Conservation (phyloP, 768 basidiomycete species). For the Termitomyces sp. region DNA sequence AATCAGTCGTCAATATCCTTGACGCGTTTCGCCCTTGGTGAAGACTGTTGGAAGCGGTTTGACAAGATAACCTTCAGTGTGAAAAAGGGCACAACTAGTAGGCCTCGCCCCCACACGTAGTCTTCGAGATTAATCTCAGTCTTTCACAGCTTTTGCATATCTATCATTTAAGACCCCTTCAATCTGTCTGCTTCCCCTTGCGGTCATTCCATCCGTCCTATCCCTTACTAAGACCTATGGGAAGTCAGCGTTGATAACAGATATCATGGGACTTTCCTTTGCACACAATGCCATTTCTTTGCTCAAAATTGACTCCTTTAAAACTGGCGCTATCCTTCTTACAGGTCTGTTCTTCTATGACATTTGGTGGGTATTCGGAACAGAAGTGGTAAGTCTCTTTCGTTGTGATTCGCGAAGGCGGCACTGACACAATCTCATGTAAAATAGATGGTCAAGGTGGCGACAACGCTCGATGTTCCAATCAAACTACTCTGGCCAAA, state of each 20-base stretch:
- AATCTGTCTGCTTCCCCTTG: conserved; percentile 49
- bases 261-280: conserved; percentile 74
- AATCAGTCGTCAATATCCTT: conserved; percentile 48
- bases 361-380: conserved; percentile 93
- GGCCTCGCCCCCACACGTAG: background rate
- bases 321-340: conserved; percentile 79
- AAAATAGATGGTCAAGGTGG: conserved; percentile 86
- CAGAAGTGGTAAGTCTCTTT: conserved; percentile 61
- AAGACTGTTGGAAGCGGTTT: conserved; percentile 52
- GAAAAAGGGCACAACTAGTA: conserved; percentile 44
- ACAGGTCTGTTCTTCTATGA: conserved; percentile 89
- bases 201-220: conserved; percentile 57
- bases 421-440: background rate
- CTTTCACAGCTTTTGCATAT: conserved; percentile 24
- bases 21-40: conserved; percentile 42
- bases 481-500: conserved; percentile 92
- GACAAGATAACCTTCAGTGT: conserved; percentile 38
- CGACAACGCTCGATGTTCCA: conserved; percentile 83
- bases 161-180: conserved; percentile 57
- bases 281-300: conserved; percentile 74
- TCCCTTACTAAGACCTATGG: conserved; percentile 34
- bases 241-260: conserved; percentile 69
- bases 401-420: no score
- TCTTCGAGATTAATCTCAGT: conserved; percentile 8
- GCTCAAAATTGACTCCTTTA: conserved; percentile 84